These are phyloP conservation scores for Candida andamanensis DNA, from an alignment of 805 yeast genomes.

Conservation along the genomic window DNA sequence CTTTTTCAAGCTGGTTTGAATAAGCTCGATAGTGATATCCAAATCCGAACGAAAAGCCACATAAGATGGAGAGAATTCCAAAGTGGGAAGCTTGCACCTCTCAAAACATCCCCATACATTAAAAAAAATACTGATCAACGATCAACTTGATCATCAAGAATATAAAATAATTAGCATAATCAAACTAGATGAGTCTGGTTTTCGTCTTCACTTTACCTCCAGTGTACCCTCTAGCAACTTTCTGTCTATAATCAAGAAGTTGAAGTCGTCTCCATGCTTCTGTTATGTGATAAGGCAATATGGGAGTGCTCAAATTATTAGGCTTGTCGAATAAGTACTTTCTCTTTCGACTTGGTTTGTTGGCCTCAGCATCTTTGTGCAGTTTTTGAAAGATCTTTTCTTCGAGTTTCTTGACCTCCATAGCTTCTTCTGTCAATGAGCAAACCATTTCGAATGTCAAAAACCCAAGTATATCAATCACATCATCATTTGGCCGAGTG, in stretches of 20 bases:
- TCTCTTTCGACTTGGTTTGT: slow-evolving; percentile 20
- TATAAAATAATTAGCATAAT: not conserved
- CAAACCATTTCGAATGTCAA: slow-evolving; percentile 96
- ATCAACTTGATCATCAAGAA: not conserved
- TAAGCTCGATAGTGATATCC: slow-evolving; percentile 6
- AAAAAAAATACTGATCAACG: not conserved
- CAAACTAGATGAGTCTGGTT: slow-evolving; percentile 42
- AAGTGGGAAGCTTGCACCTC: slow-evolving; percentile 2
- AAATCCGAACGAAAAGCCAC: slow-evolving; percentile 20
- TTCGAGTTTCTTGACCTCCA: slow-evolving; percentile 69
- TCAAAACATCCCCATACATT: slow-evolving; percentile 4
- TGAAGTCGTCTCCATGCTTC: slow-evolving; percentile 89
- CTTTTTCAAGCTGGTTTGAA: slow-evolving; percentile 25
- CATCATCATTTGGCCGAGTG: slow-evolving; percentile 91
- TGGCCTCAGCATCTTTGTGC: slow-evolving; percentile 17
- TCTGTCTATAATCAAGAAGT: slow-evolving; percentile 47
- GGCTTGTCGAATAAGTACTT: slow-evolving; percentile 81
- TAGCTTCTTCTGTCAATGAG: slow-evolving; percentile 86
- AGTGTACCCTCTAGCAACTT: slow-evolving; percentile 63
- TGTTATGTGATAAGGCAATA: slow-evolving; percentile 72
- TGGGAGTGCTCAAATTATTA: slow-evolving; percentile 74
- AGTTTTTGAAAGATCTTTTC: slow-evolving; percentile 41
- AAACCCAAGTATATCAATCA: slow-evolving; percentile 91
- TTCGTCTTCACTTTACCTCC: slow-evolving; percentile 59
- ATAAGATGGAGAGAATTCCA: slow-evolving; percentile 35